These are phyloP conservation scores for Hanseniaspora lachancei DNA, from an alignment of 805 yeast genomes.

Conservation along the genomic window DNA sequence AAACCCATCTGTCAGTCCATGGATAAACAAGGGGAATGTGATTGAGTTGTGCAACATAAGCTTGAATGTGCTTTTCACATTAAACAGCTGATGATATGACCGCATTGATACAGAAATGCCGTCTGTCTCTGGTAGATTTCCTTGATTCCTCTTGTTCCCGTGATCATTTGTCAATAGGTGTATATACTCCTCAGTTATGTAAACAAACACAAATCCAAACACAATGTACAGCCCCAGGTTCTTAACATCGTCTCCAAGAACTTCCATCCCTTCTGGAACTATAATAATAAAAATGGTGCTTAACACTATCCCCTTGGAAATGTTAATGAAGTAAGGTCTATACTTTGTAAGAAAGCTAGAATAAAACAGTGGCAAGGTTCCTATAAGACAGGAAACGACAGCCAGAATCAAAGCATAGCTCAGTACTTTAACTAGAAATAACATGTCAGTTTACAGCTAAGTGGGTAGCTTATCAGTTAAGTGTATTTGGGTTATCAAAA, in stretches of 20 bases:
- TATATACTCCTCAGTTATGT: slow-evolving; percentile 29
- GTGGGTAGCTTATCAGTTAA: too few species aligned
- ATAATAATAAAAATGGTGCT: slow-evolving; percentile 43
- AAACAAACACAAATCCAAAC: slow-evolving; percentile 38
- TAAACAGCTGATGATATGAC: slow-evolving; percentile 20
- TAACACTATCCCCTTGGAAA: slow-evolving; percentile 38
- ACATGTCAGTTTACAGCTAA: not conserved
- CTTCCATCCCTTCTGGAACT: slow-evolving; percentile 44
- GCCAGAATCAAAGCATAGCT: not conserved
- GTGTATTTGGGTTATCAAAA: too few species aligned
- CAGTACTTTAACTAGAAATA: not conserved
- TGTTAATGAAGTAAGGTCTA: slow-evolving; percentile 2
- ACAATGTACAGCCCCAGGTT: slow-evolving; percentile 37
- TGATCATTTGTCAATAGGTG: slow-evolving; percentile 19
- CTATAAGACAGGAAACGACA: not conserved
- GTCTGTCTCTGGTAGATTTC: not conserved
- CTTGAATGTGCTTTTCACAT: slow-evolving; percentile 18
- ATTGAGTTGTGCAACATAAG: slow-evolving; percentile 33
- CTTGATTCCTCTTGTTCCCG: slow-evolving; percentile 12
- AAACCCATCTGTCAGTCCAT: slow-evolving; percentile 51
- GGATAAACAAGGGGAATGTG: slow-evolving; percentile 46
- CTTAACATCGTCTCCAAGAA: slow-evolving; percentile 25
- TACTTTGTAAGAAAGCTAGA: not conserved
- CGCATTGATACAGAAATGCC: not conserved
- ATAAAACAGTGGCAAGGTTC: not conserved